Conservation (phyloP, 2,329 filamentous ascomycete species). For the Venturiaceae sp. region DNA sequence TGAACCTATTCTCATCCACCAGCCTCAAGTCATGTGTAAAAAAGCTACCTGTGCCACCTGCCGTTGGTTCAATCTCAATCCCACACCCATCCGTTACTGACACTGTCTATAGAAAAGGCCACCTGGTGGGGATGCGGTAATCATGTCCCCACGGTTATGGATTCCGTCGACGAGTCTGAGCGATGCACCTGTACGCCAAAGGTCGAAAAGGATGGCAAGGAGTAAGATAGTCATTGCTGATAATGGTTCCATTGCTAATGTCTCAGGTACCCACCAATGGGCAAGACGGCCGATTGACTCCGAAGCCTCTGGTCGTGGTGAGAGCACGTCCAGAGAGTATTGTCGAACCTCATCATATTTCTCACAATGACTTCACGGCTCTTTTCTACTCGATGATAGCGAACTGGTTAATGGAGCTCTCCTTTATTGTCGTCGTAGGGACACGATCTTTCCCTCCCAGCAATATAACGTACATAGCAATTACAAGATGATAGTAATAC, state of each 20-base stretch:
- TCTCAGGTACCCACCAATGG: constrained; percentile 57
- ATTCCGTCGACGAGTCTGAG: constrained; percentile 44
- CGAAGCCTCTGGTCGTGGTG: constrained; percentile 6
- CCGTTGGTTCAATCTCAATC: constrained; percentile 37
- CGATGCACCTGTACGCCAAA: constrained; percentile 59
- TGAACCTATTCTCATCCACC: neutral
- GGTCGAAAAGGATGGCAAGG: constrained; percentile 48
- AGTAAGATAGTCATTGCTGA: too few relatives aligned
- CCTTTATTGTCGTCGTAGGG: too few relatives aligned
- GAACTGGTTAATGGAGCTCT: too few relatives aligned
- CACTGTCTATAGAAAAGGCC: constrained; percentile 39
- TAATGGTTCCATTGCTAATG: too few relatives aligned
- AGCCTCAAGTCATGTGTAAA: constrained; percentile 47
- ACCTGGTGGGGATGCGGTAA: constrained; percentile 58
- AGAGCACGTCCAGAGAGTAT: neutral
- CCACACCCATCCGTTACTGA: neutral
- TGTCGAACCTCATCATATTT: too few relatives aligned
- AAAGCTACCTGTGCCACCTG: constrained; percentile 53
- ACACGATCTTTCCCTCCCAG: too few relatives aligned
- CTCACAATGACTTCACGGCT: neutral
- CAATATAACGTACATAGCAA: too few relatives aligned
- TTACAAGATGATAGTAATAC: too few relatives aligned
- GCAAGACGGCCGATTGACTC: constrained; percentile 29
- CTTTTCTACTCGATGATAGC: too few relatives aligned
- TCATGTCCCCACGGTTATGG: constrained; percentile 54